These are phyloP conservation scores for Typha latifolia DNA, from an alignment of 176 grass and related monocot species.

Conservation along the genomic window DNA sequence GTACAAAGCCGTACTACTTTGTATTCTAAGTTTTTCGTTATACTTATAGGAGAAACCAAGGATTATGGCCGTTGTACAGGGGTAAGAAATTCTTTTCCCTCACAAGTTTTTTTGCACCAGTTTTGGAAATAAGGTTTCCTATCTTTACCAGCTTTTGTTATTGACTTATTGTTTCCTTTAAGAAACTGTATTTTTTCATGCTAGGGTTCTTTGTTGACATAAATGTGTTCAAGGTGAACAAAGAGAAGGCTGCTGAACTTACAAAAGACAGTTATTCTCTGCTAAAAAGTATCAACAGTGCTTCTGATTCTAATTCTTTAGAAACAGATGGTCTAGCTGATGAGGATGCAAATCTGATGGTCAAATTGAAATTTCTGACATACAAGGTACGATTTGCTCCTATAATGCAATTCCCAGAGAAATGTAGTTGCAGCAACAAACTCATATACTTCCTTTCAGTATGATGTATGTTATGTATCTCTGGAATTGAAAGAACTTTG, in stretches of 20 bases:
- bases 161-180: slow-evolving; percentile 9
- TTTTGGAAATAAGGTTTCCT: slow-evolving; percentile 2
- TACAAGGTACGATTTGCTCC: slow-evolving; percentile 57
- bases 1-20: background rate
- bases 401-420: background rate
- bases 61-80: slow-evolving; percentile 94
- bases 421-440: background rate
- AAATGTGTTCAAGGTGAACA: slow-evolving; percentile 77
- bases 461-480: too few species aligned
- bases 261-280: slow-evolving; percentile 52
- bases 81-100: slow-evolving; percentile 37
- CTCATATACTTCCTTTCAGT: background rate
- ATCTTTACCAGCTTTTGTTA: slow-evolving; percentile 11
- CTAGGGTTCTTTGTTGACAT: slow-evolving; percentile 96
- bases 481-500: too few species aligned
- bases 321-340: slow-evolving; percentile 50
- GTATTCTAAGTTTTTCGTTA: slow-evolving; percentile 6
- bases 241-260: slow-evolving; percentile 61
- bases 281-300: slow-evolving; percentile 55
- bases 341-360: slow-evolving; percentile 94
- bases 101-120: background rate
- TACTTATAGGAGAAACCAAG: slow-evolving; percentile 70
- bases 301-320: slow-evolving; percentile 39
- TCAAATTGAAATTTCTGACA: slow-evolving; percentile 95
- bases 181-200: slow-evolving; percentile 11